phyloP scores from a whole-genome alignment of 1,284 basidiomycete genomes.

The Trichosporon sp. region DNA sequence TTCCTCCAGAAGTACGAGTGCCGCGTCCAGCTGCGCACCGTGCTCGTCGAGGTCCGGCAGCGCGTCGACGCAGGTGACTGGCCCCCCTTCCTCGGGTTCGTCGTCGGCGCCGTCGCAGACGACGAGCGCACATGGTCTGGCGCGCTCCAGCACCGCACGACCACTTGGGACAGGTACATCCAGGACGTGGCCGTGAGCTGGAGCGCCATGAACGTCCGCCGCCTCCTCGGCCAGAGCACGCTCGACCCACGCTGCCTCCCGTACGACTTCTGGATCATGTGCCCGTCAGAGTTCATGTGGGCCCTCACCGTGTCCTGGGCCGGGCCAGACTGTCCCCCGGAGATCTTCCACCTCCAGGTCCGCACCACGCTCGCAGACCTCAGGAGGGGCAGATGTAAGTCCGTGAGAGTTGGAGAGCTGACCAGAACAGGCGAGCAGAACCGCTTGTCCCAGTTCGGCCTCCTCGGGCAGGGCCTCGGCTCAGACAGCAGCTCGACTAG shows the following conservation, averaged over 20 bases:
- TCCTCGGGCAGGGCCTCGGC: background rate
- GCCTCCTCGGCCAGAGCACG: background rate
- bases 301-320: background rate
- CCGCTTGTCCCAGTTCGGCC: background rate
- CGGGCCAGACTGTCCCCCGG: background rate
- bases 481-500: background rate
- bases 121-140: background rate
- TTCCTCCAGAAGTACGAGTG: conserved; percentile 6
- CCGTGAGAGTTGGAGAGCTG: background rate
- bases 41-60: background rate
- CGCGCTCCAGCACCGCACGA: background rate
- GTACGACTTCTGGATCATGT: conserved; percentile 3
- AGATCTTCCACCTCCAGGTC: conserved; percentile 4
- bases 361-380: background rate
- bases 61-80: background rate
- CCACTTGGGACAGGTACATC: conserved; percentile 1
- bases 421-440: background rate
- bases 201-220: conserved; percentile 1
- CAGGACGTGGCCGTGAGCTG: background rate
- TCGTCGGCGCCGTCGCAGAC: background rate
- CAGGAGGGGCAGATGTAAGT: background rate
- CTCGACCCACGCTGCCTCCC: conserved; percentile 1
- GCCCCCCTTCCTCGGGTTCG: background rate
- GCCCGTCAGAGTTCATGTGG: conserved; percentile 6
- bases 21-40: background rate